Base-by-base conservation (phyloP, 257 asterid genomes). In the Asclepias syriaca region DNA sequence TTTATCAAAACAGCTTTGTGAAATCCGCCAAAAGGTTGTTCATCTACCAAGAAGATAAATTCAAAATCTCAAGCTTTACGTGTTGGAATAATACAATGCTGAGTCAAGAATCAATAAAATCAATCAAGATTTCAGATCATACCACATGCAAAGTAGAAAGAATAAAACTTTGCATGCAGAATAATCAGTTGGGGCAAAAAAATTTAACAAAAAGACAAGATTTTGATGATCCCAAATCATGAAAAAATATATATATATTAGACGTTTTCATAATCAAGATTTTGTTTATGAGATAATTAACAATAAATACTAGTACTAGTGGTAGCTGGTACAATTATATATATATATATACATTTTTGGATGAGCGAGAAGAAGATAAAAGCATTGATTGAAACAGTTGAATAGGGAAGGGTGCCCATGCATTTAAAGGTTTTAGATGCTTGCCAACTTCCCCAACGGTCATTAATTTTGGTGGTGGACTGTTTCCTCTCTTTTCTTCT, bases 21-120 rank as follows among this genome's bases (percentile, higher is more conserved):
- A 21, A 72, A 48, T 86, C 91, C 95, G 93, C 86, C 83, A 66
- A 76, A 76, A 81, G 91, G 84, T 89, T 74, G 98, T 81, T 88
- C 89, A 90, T 85, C 98, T 81, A 88, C 96, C 92, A 79, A 85
- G 67, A 75, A 71, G 83, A 85, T 63, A 81, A 76, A 14, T 19
- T 67, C 21, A 68, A 45, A 76, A 71, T 73, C 60, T 19, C 50
- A 51, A 6, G 65, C 86, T 85, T 81, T 78, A 76, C 85, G 80
- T 81, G 92, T 77, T 73, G 73, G 73, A 78, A 69, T 45, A 46
- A 74, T 49, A 61, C 82, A 79, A 81, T 57, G 78, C 66, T 21
- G 70, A 71, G 86, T 81, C 80, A 80, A 79, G 74, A 64, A n/a
- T 49, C 59, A 77, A 68, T 15, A 75, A 73, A 77, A 53, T 1